Conservation (phyloP, 768 basidiomycete species). For the Tulasnella sp. region DNA sequence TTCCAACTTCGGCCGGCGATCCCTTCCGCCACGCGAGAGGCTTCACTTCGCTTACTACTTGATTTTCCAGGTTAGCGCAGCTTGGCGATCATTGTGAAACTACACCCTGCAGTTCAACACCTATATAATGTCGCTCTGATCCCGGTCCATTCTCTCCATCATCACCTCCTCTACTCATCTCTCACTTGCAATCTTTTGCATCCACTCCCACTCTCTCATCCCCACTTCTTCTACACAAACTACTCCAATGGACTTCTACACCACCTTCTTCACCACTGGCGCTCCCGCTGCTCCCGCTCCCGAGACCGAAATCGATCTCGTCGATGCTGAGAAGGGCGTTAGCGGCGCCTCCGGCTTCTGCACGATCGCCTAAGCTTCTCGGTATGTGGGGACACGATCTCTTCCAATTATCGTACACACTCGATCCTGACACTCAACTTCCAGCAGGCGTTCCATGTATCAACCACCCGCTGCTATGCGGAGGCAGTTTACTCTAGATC, state of each 20-base stretch:
- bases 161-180: background rate
- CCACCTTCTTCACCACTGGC: background rate
- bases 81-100: too few species aligned
- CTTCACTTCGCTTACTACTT: too few species aligned
- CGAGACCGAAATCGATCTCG: background rate
- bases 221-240: background rate
- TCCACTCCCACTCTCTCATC: background rate
- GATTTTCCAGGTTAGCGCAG: too few species aligned
- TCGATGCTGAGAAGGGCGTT: background rate
- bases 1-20: background rate
- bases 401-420: too few species aligned
- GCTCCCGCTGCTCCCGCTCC: background rate
- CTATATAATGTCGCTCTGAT: background rate
- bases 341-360: background rate
- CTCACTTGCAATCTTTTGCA: background rate
- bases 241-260: slow-evolving; percentile 3
- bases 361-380: background rate
- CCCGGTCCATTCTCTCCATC: background rate
- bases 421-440: background rate
- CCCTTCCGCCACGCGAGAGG: background rate
- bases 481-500: background rate
- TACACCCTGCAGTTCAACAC: background rate
- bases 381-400: background rate
- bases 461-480: background rate
- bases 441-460: background rate